Evolutionary conservation across 108 stramenopile genomes (phyloP), one percentile per base, ranked within the genome.

Genomic region (Conticribra guillardii): DNA sequence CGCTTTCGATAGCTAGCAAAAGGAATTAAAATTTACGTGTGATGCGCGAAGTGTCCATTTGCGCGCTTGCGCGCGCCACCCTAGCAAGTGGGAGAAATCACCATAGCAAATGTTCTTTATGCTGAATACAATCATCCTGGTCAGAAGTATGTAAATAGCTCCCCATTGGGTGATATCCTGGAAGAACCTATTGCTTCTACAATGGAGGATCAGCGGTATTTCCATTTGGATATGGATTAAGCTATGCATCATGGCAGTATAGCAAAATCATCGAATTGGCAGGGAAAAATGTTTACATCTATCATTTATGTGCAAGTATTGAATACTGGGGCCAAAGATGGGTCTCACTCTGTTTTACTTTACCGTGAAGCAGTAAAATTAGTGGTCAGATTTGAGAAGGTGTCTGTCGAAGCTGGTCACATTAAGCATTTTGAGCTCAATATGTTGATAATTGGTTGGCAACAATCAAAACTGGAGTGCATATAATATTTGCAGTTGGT

Each of bases 171-270:
- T 51, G 61, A n/a, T 68, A 79, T 24, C 77, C 79, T 0, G 85
- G 85, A 22, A 48, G 85, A 33, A 83, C 85, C 0, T 60, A 87
- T 47, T 67, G 76, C 60, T 87, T 82, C 51, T 84, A 84, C 32
- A 55, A 28, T 21, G 85, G 80, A 16, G 15, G 19, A 9, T n/a
- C 22, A 2, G 49, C 66, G 2, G 76, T 78, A 28, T 87, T 56
- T 73, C 48, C 63, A 1, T 87, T 87, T 82, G 85, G 85, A 4
- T 66, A 82, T 53, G 85, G 85, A 2, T 55, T 87, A 5, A 76
- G 74, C n/a, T 86, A 86, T 67, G 69, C 74, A 18, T 37, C 31
- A 28, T 68, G 54, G 56, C 16, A 68, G 2, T 68, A 68, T 18
- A 41, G 37, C 37, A 41, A 41, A 41, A 11, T 11, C 37, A 9